These are phyloP conservation scores for Tulasnella sp. DNA, from an alignment of 768 basidiomycete species.

Conservation along the genomic window DNA sequence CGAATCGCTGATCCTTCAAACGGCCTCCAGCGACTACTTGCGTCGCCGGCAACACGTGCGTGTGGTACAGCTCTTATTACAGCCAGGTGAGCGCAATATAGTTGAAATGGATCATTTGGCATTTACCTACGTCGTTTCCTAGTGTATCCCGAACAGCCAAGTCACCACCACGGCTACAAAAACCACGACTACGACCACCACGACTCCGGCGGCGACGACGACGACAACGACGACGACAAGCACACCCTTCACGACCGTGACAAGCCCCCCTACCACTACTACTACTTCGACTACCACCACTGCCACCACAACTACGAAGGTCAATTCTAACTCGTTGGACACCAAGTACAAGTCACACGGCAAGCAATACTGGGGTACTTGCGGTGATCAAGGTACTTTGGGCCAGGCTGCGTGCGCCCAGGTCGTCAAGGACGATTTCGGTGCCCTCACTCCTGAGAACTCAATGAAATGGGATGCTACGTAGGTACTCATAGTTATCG, in stretches of 20 bases:
- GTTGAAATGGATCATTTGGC: background rate
- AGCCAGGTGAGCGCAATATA: background rate
- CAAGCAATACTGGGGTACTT: constrained; percentile 6
- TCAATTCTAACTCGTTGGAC: too few relatives aligned
- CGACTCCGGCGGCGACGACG: background rate
- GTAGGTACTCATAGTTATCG: background rate
- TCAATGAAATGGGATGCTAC: constrained; percentile 12
- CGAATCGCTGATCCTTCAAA: background rate
- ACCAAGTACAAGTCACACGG: background rate
- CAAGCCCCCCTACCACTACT: too few relatives aligned
- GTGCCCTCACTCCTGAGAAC: constrained; percentile 23
- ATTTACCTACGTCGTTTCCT: background rate
- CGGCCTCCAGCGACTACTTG: background rate
- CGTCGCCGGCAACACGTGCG: background rate
- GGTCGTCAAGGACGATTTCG: constrained; percentile 21
- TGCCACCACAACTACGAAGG: too few relatives aligned
- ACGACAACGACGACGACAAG: background rate
- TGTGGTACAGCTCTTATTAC: background rate
- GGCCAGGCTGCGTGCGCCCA: constrained; percentile 8
- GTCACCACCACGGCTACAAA: too few relatives aligned
- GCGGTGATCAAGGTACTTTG: constrained; percentile 1
- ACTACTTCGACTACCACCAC: too few relatives aligned
- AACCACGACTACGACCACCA: background rate
- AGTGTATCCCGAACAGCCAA: background rate
- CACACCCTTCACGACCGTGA: too few relatives aligned